Base-by-base conservation (phyloP, 768 basidiomycete genomes). In the Hypholoma fasciculare region DNA sequence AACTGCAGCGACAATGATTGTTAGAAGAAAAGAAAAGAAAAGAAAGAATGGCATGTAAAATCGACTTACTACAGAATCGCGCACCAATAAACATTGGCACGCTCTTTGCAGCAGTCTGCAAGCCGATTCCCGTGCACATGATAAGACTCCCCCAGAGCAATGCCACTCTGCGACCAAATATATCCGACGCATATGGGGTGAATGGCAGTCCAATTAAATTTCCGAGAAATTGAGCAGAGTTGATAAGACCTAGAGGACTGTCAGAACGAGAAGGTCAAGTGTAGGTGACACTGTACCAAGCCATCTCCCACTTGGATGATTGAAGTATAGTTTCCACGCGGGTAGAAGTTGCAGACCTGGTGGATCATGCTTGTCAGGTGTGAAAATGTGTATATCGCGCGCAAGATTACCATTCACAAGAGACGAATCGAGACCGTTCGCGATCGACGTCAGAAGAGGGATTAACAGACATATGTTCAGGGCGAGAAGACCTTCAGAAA, bases 351-450 rank as follows among this genome's bases (percentile, higher is more conserved):
- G 87, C 27, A 90, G 74, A 57, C 87, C 88, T 87, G 57, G 2
- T 26, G 27, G 49, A 20, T 52, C 13, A 27, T 38, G 43, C 17
- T 39, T 20, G 57, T 43, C 57, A 61, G 70, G 56, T 72, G 46
- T 54, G 54, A 43, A 48, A 27, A 52, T 20, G 26, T 40, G 54
- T 52, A 20, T 47, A 38, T 38, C 26, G 23, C 8, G 9, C 16
- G 20, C 20, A 19, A 26, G 47, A 34, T 38, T 36, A 79, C 74
- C 75, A 63, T 88, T 88, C 14, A 87, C 76, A 46, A 87, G 71
- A n/a, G 86, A 88, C 3, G 85, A 84, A 66, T 89, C 86, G 50
- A 87, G 78, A 23, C 89, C 88, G 70, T 88, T 89, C 49, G 82
- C 81, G 13, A 80, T 74, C 16, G 86, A 82, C 14, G 88, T 87